Evolutionary conservation across 768 basidiomycete species (phyloP), one percentile per base, ranked within the genome.

Genomic region (Hebeloma cylindrosporum): DNA sequence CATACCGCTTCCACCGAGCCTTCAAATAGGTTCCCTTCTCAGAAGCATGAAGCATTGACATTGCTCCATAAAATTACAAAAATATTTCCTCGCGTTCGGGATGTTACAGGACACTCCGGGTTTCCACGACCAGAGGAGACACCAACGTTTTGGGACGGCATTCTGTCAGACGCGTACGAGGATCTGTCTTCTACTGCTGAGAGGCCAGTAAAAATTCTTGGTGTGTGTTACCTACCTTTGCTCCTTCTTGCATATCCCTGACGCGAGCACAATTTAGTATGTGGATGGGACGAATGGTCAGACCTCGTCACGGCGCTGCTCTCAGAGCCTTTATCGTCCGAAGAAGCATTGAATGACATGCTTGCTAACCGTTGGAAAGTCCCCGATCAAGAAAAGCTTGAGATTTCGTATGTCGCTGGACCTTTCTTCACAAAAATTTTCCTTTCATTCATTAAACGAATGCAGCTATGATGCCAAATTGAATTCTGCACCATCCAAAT

Each of bases 271-370:
- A 25, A 20, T 14, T 21, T 47, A 88, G 87, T 89, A 9, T 78
- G 72, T 56, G 76, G 79, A 9, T 54, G 75, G 39, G 79, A 83
- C 59, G 62, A 77, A 54, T 73, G 68, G 60, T 73, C 83, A 14
- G 79, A 83, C 22, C 63, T 91, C 3, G 77, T 90, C 14, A 80
- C 80, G 4, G 85, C 86, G 5, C 70, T 91, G 26, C 67, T 91
- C 11, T 77, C 83, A 32, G 81, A 89, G 42, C 87, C 87, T 10
- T 75, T 91, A 51, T 68, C 72, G 2, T 77, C 79, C n/a, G 75
- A 79, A 50, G 47, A 67, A 18, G 55, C 61, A 3, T 69, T 75
- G 46, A 72, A 68, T 38, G 62, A 68, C 23, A 55, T 57, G 6
- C 55, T 86, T 17, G 71, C 69, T 40, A 57, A 68, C 29, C 71